Evolutionary conservation across 106 monocot species (phyloP), one percentile per base, ranked within the genome.

Genomic region (Posidonia australis): DNA sequence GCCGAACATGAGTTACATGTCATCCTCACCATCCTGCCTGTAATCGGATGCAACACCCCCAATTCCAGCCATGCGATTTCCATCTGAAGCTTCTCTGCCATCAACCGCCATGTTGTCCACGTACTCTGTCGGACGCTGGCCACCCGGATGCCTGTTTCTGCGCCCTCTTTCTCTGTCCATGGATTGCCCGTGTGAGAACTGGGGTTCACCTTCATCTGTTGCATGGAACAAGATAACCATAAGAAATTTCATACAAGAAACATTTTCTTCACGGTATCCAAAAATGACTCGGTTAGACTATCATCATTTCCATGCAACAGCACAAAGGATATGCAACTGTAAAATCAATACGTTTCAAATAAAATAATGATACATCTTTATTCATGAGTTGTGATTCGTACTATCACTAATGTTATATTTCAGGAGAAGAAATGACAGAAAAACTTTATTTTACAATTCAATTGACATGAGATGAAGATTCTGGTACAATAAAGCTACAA

Each of bases 81-180:
- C 67, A 10, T 69, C 69, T 0, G 31, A 29, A 30, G 14, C 58
- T 29, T 31, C 58, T 30, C 60, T 66, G 5, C 67, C 78, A 32
- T 72, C 78, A n/a, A 43, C 20, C 2, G 61, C 24, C 29, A 5
- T n/a, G 27, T 10, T n/a, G 13, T 58, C 58, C 19, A 58, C 17
- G 24, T 31, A 27, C 19, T 54, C 71, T 62, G 17, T 70, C 43
- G 10, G 51, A 51, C 12, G 75, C 20, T 80, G 62, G 5, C 60
- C 74, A 32, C 56, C 76, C 0, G 49, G 20, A 42, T 76, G 64
- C 29, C 63, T 63, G 76, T 72, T 83, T 65, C 72, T 79, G 79
- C 83, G 73, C 20, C 43, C 54, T 20, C 48, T 77, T 17, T 81
- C 68, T 16, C 48, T 77, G 10, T 81, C 68, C 74, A 74, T 67